Conservation (phyloP, 164 flowering plant genomes). For the Piper betle region DNA sequence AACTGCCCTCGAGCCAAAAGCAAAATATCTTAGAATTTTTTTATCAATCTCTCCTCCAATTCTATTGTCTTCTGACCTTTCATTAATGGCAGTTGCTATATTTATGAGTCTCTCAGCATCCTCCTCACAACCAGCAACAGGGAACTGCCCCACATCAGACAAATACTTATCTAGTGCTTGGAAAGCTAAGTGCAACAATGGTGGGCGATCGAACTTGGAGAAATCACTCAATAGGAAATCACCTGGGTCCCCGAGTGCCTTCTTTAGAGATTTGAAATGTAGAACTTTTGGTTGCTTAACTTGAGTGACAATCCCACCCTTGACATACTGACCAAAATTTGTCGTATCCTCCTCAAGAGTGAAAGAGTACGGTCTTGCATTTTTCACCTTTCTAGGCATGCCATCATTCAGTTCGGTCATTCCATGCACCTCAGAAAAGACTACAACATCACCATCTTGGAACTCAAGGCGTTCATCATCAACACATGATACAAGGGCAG, state of each 20-base stretch:
- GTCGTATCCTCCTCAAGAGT: slow-evolving; percentile 74
- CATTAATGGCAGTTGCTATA: slow-evolving; percentile 34
- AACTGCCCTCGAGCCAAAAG: slow-evolving; percentile 80
- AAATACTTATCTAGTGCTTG: slow-evolving; percentile 63
- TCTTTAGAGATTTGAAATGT: slow-evolving; percentile 56
- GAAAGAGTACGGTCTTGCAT: slow-evolving; percentile 65
- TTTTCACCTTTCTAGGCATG: slow-evolving; percentile 58
- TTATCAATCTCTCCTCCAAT: slow-evolving; percentile 39
- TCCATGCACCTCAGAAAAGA: slow-evolving; percentile 77
- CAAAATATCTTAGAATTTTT: slow-evolving; percentile 51
- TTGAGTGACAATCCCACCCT: slow-evolving; percentile 88
- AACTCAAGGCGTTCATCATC: slow-evolving; percentile 85
- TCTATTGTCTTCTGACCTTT: slow-evolving; percentile 32
- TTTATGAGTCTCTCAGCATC: slow-evolving; percentile 64
- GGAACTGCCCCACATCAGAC: slow-evolving; percentile 49
- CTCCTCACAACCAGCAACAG: slow-evolving; percentile 73
- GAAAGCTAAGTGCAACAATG: slow-evolving; percentile 70
- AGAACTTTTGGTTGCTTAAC: slow-evolving; percentile 74
- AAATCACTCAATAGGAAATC: slow-evolving; percentile 78
- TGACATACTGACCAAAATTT: slow-evolving; percentile 42
- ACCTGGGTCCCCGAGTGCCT: slow-evolving; percentile 69
- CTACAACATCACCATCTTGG: slow-evolving; percentile 85
- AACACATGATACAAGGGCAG: slow-evolving; percentile 70
- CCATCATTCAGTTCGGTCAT: slow-evolving; percentile 84
- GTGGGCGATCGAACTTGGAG: slow-evolving; percentile 77